Evolutionary conservation across 331 rosid species (phyloP).

Genomic region (Pyracantha coccinea): DNA sequence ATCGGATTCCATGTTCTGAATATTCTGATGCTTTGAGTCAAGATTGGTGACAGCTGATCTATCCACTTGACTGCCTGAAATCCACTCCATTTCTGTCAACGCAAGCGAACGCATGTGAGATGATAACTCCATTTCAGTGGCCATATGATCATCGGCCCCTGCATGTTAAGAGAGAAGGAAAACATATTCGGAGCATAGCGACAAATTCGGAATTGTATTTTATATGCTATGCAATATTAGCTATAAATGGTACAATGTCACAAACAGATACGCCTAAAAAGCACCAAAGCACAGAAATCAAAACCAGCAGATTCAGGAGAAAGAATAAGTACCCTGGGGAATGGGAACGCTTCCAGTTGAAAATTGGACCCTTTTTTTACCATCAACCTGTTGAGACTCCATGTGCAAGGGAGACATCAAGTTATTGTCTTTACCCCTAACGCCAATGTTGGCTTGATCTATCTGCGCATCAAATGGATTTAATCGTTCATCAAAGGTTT

Average conservation of each 20-base stretch:
- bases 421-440: slow-evolving; percentile 21
- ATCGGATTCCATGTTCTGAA: slow-evolving; percentile 39
- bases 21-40: slow-evolving; percentile 36
- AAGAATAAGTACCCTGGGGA: slow-evolving; percentile 41
- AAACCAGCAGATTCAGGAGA: slow-evolving; percentile 9
- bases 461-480: slow-evolving; percentile 25
- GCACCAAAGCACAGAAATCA: neutral
- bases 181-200: slow-evolving; percentile 24
- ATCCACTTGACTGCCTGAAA: slow-evolving; percentile 38
- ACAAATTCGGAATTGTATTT: slow-evolving; percentile 15
- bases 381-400: slow-evolving; percentile 40
- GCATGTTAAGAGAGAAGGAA: slow-evolving; percentile 48
- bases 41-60: slow-evolving; percentile 38
- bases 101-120: slow-evolving; percentile 93
- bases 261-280: slow-evolving; percentile 9
- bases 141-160: slow-evolving; percentile 71
- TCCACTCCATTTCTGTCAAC: slow-evolving; percentile 90
- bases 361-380: slow-evolving; percentile 48
- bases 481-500: slow-evolving; percentile 36
- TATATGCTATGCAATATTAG: slow-evolving; percentile 12
- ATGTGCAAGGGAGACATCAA: slow-evolving; percentile 18
- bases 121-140: slow-evolving; percentile 74
- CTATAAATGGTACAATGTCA: slow-evolving; percentile 8
- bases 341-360: slow-evolving; percentile 27
- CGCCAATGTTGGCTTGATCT: slow-evolving; percentile 20